Evolutionary conservation across 768 basidiomycete genomes (phyloP), one percentile per base, ranked within the genome.

Genomic region (Leccinum subtestaceum): DNA sequence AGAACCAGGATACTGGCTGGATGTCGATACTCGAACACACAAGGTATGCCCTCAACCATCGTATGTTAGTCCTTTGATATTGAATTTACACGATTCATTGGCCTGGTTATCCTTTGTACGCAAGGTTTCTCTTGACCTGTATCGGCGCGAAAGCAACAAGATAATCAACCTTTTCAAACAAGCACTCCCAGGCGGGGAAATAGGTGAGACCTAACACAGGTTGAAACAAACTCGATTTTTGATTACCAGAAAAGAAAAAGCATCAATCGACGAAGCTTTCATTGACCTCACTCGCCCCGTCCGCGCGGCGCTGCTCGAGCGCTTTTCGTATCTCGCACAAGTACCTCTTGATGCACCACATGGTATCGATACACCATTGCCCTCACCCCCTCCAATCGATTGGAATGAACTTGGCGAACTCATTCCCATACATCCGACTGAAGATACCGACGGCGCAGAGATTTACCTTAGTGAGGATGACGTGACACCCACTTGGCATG

Each of bases 231-330:
- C 49, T 3, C 11, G 7, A 57, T 62, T 25, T 36, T 47, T 58
- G 36, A 53, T 55, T 45, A 40, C 10, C 27, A 40, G 46, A 31
- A 51, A 70, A 95, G 96, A 99, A 75, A 97, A 95, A 71, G 97
- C 97, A 23, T 96, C 93, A 0, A 97, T 98, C 36, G 97, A 98
- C 67, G 97, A 99, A 69, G 94, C 93, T 0, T 99, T 95, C 72
- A 85, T 98, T 57, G 96, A 98, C 72, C 83, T 98, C 57, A 91
- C 94, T 3, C 80, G 80, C 9, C 87, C 89, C 34, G 86, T 93
- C n/a, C 86, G 91, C 38, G 83, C 87, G 57, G 76, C 82, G 48
- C 74, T 99, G 2, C 76, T 98, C 3, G 79, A 83, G 52, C 78
- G 85, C 45, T 93, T 88, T 67, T 91, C 95, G 0, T 79, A 92